These are phyloP conservation scores for Isabelozyma gotoi DNA, from an alignment of 805 yeast genomes.

Conservation along the genomic window DNA sequence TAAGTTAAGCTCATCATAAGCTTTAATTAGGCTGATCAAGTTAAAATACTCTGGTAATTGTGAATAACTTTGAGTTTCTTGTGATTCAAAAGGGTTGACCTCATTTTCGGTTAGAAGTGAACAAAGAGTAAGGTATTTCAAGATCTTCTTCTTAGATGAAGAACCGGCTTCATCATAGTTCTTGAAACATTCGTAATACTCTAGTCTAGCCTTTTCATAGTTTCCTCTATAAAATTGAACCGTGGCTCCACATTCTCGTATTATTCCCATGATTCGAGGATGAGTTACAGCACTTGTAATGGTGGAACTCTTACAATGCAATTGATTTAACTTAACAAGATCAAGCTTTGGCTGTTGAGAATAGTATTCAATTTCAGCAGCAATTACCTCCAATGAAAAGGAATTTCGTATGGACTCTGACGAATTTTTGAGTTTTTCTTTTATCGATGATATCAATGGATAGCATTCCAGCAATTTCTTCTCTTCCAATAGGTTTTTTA, in stretches of 20 bases:
- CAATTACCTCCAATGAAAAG: constrained; percentile 60
- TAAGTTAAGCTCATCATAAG: constrained; percentile 30
- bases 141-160: constrained; percentile 48
- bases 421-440: constrained; percentile 33
- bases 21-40: constrained; percentile 25
- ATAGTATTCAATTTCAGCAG: constrained; percentile 60
- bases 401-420: constrained; percentile 48
- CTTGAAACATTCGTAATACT: constrained; percentile 52
- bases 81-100: constrained; percentile 71
- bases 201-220: constrained; percentile 61
- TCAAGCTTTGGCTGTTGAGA: constrained; percentile 35
- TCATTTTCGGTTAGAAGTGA: constrained; percentile 63
- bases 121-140: constrained; percentile 62
- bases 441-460: constrained; percentile 33
- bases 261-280: constrained; percentile 70
- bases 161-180: constrained; percentile 47
- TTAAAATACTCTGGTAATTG: constrained; percentile 27
- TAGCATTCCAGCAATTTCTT: constrained; percentile 32
- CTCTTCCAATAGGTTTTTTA: constrained; percentile 34
- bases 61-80: constrained; percentile 60
- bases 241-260: constrained; percentile 74
- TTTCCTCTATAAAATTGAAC: constrained; percentile 60
- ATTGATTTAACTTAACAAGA: constrained; percentile 40
- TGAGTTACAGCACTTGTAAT: constrained; percentile 70
- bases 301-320: constrained; percentile 44